These are phyloP conservation scores for Rhynchospora pubera DNA, from an alignment of 176 grass and related monocot genomes.

Conservation along the genomic window DNA sequence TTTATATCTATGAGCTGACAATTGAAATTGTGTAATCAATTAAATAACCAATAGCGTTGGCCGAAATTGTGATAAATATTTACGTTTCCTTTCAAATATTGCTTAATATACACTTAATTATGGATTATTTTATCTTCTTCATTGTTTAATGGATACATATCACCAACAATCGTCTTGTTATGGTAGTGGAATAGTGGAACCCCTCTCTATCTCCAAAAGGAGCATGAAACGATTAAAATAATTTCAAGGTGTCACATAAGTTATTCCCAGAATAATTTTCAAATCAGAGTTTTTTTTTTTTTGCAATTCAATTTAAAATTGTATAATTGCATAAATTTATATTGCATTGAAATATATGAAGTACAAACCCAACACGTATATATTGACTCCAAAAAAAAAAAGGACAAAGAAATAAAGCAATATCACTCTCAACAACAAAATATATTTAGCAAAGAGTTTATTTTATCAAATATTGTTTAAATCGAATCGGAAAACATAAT, in stretches of 20 bases:
- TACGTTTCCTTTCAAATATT: not conserved
- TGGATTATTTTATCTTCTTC: not conserved
- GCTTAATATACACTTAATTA: not conserved
- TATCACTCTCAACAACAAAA: not conserved
- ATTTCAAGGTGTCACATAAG: not conserved
- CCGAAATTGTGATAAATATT: not conserved
- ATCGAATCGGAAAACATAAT: not conserved
- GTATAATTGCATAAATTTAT: too few relatives aligned
- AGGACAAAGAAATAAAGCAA: not conserved
- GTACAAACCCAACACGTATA: not conserved
- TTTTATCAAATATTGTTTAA: not conserved
- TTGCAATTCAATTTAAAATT: not conserved
- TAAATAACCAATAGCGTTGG: not conserved
- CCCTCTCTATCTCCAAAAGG: not conserved
- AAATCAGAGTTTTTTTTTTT: too few relatives aligned
- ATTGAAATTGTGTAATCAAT: not conserved
- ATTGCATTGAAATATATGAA: not conserved
- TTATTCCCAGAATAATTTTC: not conserved
- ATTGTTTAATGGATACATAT: not conserved
- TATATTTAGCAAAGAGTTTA: not conserved
- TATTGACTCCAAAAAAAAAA: not conserved
- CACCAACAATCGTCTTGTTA: not conserved
- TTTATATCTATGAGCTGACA: not conserved
- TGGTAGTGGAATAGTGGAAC: conserved; percentile 9
- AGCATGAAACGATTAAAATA: not conserved